Percentiles rank a stretch among this genome's conserved stretches.
Evolutionary conservation across 208 protist species (phyloP).

Genomic region (Acanthamoeba sp.): DNA sequence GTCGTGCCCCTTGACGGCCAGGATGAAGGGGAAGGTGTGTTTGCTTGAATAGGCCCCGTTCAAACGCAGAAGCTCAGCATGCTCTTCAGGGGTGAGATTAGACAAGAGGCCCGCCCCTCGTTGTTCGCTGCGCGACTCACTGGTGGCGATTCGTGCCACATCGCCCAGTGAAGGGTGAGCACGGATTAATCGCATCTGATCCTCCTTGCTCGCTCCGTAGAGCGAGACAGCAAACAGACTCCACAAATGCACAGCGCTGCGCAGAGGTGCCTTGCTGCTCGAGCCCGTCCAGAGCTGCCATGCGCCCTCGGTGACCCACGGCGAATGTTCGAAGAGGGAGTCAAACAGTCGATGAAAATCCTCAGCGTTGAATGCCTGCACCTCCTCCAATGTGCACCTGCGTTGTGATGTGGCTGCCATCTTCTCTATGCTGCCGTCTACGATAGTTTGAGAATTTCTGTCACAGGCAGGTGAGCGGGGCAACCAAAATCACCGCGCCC

Average conservation of each 20-base stretch:
- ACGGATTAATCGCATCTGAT: background rate
- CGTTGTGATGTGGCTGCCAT: background rate
- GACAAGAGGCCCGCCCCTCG: background rate
- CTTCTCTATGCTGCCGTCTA: no score
- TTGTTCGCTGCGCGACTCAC: background rate
- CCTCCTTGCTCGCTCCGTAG: background rate
- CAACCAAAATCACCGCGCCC: no score
- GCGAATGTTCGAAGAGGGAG: conserved; percentile 17
- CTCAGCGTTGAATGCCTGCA: background rate
- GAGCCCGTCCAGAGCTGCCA: background rate
- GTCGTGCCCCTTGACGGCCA: conserved; percentile 28
- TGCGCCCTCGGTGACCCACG: conserved; percentile 12
- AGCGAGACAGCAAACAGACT: background rate
- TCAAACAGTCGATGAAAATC: background rate
- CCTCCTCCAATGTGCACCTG: background rate
- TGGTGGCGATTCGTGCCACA: background rate
- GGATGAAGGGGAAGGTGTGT: conserved; percentile 22
- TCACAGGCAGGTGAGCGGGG: no score
- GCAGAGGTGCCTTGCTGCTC: background rate
- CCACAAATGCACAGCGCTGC: conserved; percentile 37
- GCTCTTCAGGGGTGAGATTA: conserved; percentile 7
- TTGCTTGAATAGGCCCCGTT: background rate
- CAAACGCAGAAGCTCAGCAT: background rate
- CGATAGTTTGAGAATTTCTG: no score
- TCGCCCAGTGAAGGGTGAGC: conserved; percentile 6